A percentile compares a stretch with the other conserved stretches of the same genome.
Conservation (phyloP, 768 basidiomycete genomes). For the Fistulinella prunicolor region DNA sequence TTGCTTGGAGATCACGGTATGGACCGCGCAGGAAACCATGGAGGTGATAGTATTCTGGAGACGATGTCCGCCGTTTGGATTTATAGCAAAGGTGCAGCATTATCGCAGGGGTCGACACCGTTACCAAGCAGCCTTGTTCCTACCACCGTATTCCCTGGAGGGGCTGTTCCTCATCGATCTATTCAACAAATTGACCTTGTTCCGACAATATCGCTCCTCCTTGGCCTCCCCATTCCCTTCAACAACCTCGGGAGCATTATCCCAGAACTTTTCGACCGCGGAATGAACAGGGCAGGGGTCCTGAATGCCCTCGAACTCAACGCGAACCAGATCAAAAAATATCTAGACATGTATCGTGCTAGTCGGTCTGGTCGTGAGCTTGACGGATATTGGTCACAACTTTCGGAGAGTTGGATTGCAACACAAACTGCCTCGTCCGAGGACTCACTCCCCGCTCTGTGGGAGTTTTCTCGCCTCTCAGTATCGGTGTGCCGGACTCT, state of each 20-base stretch:
- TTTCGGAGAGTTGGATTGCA: conserved; percentile 48
- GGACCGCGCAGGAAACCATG: conserved; percentile 93
- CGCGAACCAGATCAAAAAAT: conserved; percentile 68
- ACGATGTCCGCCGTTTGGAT: conserved; percentile 88
- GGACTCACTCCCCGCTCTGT: conserved; percentile 12
- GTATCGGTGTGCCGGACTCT: conserved; percentile 68
- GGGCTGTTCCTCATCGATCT: conserved; percentile 50
- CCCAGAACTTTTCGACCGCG: conserved; percentile 82
- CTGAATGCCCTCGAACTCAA: conserved; percentile 66
- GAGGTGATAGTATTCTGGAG: conserved; percentile 84
- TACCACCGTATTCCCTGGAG: conserved; percentile 58
- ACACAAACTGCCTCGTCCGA: conserved; percentile 26
- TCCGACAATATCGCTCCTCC: conserved; percentile 81
- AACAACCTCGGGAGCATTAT: conserved; percentile 92
- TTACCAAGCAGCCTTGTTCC: conserved; percentile 54
- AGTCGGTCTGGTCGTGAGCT: conserved; percentile 73
- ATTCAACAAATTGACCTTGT: conserved; percentile 94
- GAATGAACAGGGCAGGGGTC: conserved; percentile 36
- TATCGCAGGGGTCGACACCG: conserved; percentile 36
- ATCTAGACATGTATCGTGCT: conserved; percentile 72
- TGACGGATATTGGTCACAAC: conserved; percentile 54
- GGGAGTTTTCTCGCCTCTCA: conserved; percentile 34
- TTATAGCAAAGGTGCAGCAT: conserved; percentile 71
- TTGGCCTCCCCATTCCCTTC: conserved; percentile 92
- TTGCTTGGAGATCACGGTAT: conserved; percentile 97